Base-by-base conservation (phyloP, 2,329 filamentous ascomycete genomes). In the Xylariaceae sp. region DNA sequence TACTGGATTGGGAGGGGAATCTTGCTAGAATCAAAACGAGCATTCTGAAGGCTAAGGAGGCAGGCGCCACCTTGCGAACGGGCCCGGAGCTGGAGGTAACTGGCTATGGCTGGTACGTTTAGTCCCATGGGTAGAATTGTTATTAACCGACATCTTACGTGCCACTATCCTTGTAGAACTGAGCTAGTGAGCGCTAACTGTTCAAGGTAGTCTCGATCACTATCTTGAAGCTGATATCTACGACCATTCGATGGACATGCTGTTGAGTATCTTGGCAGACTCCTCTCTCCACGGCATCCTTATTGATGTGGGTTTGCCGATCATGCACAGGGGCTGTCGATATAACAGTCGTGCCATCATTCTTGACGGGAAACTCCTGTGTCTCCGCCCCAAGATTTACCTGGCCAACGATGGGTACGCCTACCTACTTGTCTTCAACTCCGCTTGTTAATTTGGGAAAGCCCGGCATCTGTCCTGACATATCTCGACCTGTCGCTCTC, bases 331-430 rank as follows among this genome's bases (percentile, higher is more conserved):
- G 42, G 85, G 85, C 65, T 77, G 82, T 50, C 77, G 81, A 52
- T 90, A 85, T 74, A 90, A 89, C 70, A 85, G 83, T 63, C 78
- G 89, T 20, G 77, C 88, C n/a, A 81, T 90, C 59, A 77, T 78
- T 57, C 78, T 85, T 48, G 82, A 92, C 63, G 81, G 84, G 48
- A 85, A 87, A 73, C 86, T 93, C 19, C 73, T 92, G 18, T 77
- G 88, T 56, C 88, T 95, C 54, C 79, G 89, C 10, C 89, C 89
- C 0, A 92, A 91, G 72, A 78, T 90, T 60, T 86, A 79, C 65
- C 79, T 92, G 5, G 88, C 88, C 46, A 88, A 89, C 57, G 87
- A 90, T 70, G 89, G 88, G n/a, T n/a, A n/a, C n/a, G n/a, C n/a
- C n/a, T n/a, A n/a, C n/a, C n/a, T n/a, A n/a, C n/a, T n/a, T n/a